Evolutionary conservation across 2,329 filamentous ascomycete species (phyloP).

Genomic region (Neonectria ditissima): DNA sequence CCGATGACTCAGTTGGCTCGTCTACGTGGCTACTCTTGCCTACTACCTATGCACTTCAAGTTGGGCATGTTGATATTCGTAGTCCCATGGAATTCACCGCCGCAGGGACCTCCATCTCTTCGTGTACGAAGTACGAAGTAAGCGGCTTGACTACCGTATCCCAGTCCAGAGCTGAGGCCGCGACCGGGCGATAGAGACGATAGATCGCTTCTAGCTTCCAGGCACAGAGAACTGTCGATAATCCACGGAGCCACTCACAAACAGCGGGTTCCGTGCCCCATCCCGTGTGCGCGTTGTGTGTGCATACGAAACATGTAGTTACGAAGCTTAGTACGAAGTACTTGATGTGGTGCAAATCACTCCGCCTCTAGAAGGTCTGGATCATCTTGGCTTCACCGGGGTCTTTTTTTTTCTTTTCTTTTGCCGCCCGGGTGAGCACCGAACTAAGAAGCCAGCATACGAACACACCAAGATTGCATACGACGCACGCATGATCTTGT

Average conservation of each 20-base stretch:
- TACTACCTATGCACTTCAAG: too few relatives aligned
- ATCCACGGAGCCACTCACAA: slow-evolving; percentile 10
- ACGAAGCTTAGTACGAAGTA: background rate
- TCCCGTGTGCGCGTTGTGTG: background rate
- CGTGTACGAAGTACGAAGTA: too few relatives aligned
- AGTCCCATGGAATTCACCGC: too few relatives aligned
- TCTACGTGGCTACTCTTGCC: background rate
- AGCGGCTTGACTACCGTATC: background rate
- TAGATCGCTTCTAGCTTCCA: slow-evolving; percentile 3
- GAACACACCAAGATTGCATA: background rate
- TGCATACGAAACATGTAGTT: slow-evolving; percentile 1
- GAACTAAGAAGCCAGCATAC: background rate
- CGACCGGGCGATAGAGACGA: slow-evolving; percentile 5
- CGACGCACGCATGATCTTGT: background rate
- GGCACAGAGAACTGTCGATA: slow-evolving; percentile 11
- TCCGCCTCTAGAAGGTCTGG: slow-evolving; percentile 1
- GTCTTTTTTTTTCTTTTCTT: background rate
- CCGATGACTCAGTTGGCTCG: background rate
- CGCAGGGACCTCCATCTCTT: background rate
- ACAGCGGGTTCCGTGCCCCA: background rate
- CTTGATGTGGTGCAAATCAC: slow-evolving; percentile 4
- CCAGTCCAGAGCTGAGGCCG: background rate
- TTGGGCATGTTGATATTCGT: too few relatives aligned
- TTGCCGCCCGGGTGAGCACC: background rate
- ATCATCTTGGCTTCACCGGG: slow-evolving; percentile 2